A percentile compares a stretch with the other conserved stretches of the same genome.
These are phyloP conservation scores for Plasmodium blacklocki DNA, from an alignment of 169 alveolate species.

Conservation along the genomic window DNA sequence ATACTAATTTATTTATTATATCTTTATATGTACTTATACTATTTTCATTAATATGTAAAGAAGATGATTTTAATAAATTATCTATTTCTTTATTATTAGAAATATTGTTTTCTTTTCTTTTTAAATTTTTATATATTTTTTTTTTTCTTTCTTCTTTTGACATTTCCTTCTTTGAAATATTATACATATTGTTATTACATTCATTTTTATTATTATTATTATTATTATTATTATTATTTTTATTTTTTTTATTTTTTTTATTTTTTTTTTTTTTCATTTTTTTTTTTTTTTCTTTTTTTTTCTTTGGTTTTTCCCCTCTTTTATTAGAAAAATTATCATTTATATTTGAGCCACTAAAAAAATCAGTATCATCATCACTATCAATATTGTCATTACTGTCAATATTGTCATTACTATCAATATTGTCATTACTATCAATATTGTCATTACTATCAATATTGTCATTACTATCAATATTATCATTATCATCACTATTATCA, in stretches of 20 bases:
- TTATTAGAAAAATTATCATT: background rate
- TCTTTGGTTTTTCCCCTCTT: slow-evolving; percentile 5
- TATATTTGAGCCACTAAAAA: background rate
- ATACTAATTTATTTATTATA: slow-evolving; percentile 46
- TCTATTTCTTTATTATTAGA: slow-evolving; percentile 12
- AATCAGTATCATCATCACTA: slow-evolving; percentile 11
- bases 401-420: slow-evolving; percentile 2
- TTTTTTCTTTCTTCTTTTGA: slow-evolving; percentile 12
- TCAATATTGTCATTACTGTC: background rate
- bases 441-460: background rate
- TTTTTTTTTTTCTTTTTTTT: background rate
- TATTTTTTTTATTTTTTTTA: slow-evolving; percentile 7
- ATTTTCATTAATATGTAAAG: slow-evolving; percentile 26
- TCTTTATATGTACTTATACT: slow-evolving; percentile 51
- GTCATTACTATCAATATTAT: background rate
- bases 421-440: background rate
- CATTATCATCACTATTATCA: background rate
- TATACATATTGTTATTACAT: background rate
- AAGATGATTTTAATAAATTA: slow-evolving; percentile 28
- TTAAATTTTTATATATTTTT: background rate
- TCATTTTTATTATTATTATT: background rate
- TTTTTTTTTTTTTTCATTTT: background rate
- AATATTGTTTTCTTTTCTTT: background rate
- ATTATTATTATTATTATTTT: slow-evolving; percentile 4
- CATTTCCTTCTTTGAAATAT: too few species aligned